Evolutionary conservation across 129 eudicot species (phyloP).

Genomic region (Artemisia annua): DNA sequence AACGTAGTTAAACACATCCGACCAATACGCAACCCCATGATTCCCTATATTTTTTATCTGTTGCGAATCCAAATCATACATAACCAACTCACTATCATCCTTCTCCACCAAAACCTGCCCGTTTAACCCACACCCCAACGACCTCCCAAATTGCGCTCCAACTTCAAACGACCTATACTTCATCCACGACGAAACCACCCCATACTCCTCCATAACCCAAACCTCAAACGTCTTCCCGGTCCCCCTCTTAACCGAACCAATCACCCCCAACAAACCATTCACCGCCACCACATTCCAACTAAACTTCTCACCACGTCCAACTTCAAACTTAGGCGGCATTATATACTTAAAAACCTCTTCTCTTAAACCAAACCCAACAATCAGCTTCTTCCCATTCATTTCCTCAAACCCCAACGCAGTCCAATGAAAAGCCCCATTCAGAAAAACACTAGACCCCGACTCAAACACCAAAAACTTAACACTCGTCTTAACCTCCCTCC

Average conservation of each 20-base stretch:
- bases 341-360: slow-evolving; percentile 28
- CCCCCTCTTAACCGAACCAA: slow-evolving; percentile 23
- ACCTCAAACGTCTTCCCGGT: slow-evolving; percentile 23
- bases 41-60: slow-evolving; percentile 26
- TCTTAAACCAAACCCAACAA: slow-evolving; percentile 27
- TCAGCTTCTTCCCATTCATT: slow-evolving; percentile 28
- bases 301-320: slow-evolving; percentile 7
- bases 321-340: slow-evolving; percentile 27
- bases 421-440: slow-evolving; percentile 28
- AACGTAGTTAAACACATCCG: slow-evolving; percentile 32
- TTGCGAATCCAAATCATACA: slow-evolving; percentile 28
- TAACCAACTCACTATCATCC: slow-evolving; percentile 23
- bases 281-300: slow-evolving; percentile 23
- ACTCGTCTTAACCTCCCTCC: slow-evolving; percentile 27
- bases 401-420: slow-evolving; percentile 30
- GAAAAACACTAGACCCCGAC: slow-evolving; percentile 16
- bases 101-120: slow-evolving; percentile 36
- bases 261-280: slow-evolving; percentile 16
- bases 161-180: slow-evolving; percentile 26
- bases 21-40: slow-evolving; percentile 32
- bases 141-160: slow-evolving; percentile 21
- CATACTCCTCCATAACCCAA: slow-evolving; percentile 38
- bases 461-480: slow-evolving; percentile 22
- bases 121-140: slow-evolving; percentile 32
- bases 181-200: slow-evolving; percentile 31